A percentile compares a stretch with the other conserved stretches of the same genome.
Conservation (phyloP, 2,329 filamentous ascomycete species). For the Podosphaera fusca region DNA sequence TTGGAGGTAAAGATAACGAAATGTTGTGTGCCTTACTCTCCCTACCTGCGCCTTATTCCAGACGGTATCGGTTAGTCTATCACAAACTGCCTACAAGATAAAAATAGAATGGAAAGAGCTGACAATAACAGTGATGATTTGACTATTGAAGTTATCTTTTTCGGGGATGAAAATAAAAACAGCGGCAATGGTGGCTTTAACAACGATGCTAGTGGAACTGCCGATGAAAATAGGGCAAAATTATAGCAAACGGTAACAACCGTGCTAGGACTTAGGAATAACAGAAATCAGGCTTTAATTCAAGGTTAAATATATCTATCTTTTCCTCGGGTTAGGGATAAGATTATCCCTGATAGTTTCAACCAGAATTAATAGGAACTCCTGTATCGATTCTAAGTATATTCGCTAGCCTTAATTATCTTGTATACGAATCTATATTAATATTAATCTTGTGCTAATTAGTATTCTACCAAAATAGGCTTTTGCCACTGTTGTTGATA, state of each 20-base stretch:
- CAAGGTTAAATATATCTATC: neutral
- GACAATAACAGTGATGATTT: slow-evolving; percentile 50
- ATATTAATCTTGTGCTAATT: too few relatives aligned
- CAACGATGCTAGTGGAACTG: slow-evolving; percentile 52
- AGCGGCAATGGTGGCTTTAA: slow-evolving; percentile 66
- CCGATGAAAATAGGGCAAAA: slow-evolving; percentile 14
- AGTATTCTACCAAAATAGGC: too few relatives aligned
- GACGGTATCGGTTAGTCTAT: slow-evolving; percentile 58
- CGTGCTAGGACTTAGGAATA: too few relatives aligned
- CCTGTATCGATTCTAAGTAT: neutral
- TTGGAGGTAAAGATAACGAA: slow-evolving; percentile 81
- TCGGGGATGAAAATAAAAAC: slow-evolving; percentile 50
- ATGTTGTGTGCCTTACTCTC: slow-evolving; percentile 85
- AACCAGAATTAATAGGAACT: neutral
- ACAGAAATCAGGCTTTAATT: too few relatives aligned
- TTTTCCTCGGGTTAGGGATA: neutral
- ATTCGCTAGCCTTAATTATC: too few relatives aligned
- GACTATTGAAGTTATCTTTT: slow-evolving; percentile 97
- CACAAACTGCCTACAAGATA: neutral
- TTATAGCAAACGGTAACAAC: slow-evolving; percentile 6
- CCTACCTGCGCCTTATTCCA: slow-evolving; percentile 70
- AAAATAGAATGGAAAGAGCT: slow-evolving; percentile 1
- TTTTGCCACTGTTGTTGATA: too few relatives aligned
- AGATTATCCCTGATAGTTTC: neutral
- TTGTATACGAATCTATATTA: too few relatives aligned